Percentiles rank a stretch among this genome's conserved stretches.
Evolutionary conservation across 164 flowering plant species (phyloP).

Genomic region (Stephania cephalantha): DNA sequence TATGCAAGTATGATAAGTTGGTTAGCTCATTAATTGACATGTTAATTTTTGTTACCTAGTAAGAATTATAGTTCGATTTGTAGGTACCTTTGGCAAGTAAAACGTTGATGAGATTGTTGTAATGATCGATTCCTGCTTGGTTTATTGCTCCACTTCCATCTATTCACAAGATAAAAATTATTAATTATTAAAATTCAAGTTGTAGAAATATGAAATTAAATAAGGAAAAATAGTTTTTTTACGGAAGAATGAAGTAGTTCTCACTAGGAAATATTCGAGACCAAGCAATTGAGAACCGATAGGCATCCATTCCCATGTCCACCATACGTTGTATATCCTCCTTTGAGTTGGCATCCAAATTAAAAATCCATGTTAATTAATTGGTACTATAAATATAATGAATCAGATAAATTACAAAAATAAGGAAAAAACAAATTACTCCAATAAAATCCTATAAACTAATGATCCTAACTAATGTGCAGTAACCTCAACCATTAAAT

Average conservation of each 20-base stretch:
- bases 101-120: conserved; percentile 72
- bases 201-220: too few species aligned
- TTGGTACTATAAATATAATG: not conserved
- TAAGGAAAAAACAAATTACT: too few species aligned
- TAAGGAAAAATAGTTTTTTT: not conserved
- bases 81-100: conserved; percentile 65
- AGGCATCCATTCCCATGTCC: conserved; percentile 87
- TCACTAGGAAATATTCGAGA: conserved; percentile 78
- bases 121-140: conserved; percentile 88
- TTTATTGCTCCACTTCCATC: conserved; percentile 84
- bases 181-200: not conserved
- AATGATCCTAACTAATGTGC: too few species aligned
- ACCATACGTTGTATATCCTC: conserved; percentile 69
- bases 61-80: too few species aligned
- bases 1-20: too few species aligned
- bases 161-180: conserved; percentile 11
- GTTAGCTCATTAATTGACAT: too few species aligned
- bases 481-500: too few species aligned
- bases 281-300: conserved; percentile 79
- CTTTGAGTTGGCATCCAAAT: conserved; percentile 21
- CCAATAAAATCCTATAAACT: too few species aligned
- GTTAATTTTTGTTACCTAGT: too few species aligned
- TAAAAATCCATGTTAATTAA: not conserved
- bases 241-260: not conserved
- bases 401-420: too few species aligned